These are phyloP conservation scores for Gyrodon lividus DNA, from an alignment of 768 basidiomycete genomes.

Conservation along the genomic window DNA sequence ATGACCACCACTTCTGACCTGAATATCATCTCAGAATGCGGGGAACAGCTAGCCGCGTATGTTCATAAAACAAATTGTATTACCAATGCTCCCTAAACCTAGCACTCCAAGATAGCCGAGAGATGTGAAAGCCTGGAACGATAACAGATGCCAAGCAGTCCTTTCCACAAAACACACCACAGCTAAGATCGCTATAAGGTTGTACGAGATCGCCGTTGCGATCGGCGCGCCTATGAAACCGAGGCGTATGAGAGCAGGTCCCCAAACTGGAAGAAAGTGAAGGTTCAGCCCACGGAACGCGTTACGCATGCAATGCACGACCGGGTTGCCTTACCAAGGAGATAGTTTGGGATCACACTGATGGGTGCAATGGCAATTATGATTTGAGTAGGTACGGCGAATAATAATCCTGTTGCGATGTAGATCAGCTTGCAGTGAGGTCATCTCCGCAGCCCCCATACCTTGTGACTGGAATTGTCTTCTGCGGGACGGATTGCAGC, in stretches of 20 bases:
- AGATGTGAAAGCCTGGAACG: slow-evolving; percentile 50
- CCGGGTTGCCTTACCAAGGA: slow-evolving; percentile 54
- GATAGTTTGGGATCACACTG: slow-evolving; percentile 79
- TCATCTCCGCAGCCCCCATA: slow-evolving; percentile 48
- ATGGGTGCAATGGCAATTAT: slow-evolving; percentile 79
- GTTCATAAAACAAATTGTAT: slow-evolving; percentile 11
- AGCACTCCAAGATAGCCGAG: slow-evolving; percentile 65
- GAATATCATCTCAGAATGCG: background rate
- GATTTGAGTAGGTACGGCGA: slow-evolving; percentile 82
- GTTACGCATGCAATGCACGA: too few relatives aligned
- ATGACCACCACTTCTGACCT: slow-evolving; percentile 94
- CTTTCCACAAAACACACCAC: slow-evolving; percentile 58
- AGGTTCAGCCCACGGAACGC: slow-evolving; percentile 44
- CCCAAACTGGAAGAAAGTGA: slow-evolving; percentile 75
- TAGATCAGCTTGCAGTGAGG: background rate
- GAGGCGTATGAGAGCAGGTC: slow-evolving; percentile 73
- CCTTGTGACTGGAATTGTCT: slow-evolving; percentile 76
- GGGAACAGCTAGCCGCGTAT: background rate
- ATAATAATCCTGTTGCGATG: slow-evolving; percentile 65
- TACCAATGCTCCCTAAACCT: slow-evolving; percentile 75
- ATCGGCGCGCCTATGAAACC: slow-evolving; percentile 94
- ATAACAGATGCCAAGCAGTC: slow-evolving; percentile 85
- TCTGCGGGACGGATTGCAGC: slow-evolving; percentile 12
- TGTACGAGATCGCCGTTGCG: slow-evolving; percentile 85
- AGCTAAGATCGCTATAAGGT: slow-evolving; percentile 65